Evolutionary conservation across 139 green algal genomes (phyloP), one percentile per base, ranked within the genome.

Genomic region (Chlamydomonas schloesseri): DNA sequence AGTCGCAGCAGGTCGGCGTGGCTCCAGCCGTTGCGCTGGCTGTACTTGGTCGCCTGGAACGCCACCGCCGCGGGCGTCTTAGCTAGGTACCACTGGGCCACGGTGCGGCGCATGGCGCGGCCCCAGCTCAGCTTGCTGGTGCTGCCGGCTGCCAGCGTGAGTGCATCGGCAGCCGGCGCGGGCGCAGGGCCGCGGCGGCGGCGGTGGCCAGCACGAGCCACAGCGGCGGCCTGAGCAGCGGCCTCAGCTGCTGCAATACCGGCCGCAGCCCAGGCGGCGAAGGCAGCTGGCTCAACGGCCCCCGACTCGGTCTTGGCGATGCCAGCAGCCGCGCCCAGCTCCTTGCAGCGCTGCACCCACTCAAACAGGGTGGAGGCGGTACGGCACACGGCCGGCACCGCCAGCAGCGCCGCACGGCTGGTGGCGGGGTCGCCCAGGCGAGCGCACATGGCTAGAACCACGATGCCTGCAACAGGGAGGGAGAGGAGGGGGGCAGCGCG

Each of bases 31-130:
- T 71, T 46, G 24, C 80, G 80, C 65, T 86, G 80, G 31, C 70
- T 73, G 71, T 87, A 87, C 71, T 87, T 87, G 36, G 81, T 87
- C 18, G 26, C 70, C 70, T 87, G 81, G 81, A 73, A 80, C 23
- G 81, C 81, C 34, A 87, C 65, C 29, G 70, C 70, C 0, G 53
- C 80, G 31, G 80, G 80, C 23, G n/a, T 28, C 50, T 50, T 47
- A 26, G 42, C 68, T 31, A 86, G 65, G 50, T 86, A 86, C 80
- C 80, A 86, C 21, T 3, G 15, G 1, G 80, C 50, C 24, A 86
- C 67, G 14, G 80, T 53, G 3, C 80, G 80, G 0, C 80, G 67
- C 80, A 86, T 71, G 68, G 58, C 71, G 8, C 80, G 80, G 23
- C 80, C 80, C 80, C 80, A 86, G 53, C 67, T 70, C 17, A 33